These are phyloP conservation scores for Dryas drummondii DNA, from an alignment of 306 rosid genomes.

Conservation along the genomic window DNA sequence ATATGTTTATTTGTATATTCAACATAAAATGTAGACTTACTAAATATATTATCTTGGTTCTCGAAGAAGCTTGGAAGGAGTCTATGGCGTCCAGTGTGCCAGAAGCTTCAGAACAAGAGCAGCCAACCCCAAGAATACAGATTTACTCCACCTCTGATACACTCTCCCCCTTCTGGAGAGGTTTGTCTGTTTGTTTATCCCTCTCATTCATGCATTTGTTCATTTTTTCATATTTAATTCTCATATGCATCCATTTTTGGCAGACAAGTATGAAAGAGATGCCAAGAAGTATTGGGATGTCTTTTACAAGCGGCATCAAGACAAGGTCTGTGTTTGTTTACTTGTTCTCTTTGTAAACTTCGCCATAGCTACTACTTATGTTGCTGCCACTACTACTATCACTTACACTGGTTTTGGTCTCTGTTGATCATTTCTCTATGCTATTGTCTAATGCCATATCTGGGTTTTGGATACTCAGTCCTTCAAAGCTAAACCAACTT, in stretches of 20 bases:
- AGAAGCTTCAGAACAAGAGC: conserved; percentile 26
- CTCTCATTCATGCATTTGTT: neutral
- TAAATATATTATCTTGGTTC: neutral
- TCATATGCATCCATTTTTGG: conserved; percentile 7
- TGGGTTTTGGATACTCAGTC: neutral
- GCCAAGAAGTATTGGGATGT: conserved; percentile 95
- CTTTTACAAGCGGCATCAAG: conserved; percentile 85
- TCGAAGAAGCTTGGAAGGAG: neutral
- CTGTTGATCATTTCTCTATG: neutral
- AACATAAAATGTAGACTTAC: too few species aligned
- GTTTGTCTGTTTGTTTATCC: conserved; percentile 33
- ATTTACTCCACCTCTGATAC: conserved; percentile 59
- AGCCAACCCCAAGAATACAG: conserved; percentile 54
- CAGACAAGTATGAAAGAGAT: conserved; percentile 85
- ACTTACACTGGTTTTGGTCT: neutral
- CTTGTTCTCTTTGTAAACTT: neutral
- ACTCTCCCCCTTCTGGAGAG: conserved; percentile 85
- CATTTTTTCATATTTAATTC: neutral
- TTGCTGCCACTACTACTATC: neutral
- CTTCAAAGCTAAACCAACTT: neutral
- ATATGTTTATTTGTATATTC: neutral
- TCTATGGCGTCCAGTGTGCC: conserved; percentile 48
- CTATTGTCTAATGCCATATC: neutral
- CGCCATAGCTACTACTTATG: neutral
- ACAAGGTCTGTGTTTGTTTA: conserved; percentile 50